These are phyloP conservation scores for Mycena pura DNA, from an alignment of 768 basidiomycete species.

Conservation along the genomic window DNA sequence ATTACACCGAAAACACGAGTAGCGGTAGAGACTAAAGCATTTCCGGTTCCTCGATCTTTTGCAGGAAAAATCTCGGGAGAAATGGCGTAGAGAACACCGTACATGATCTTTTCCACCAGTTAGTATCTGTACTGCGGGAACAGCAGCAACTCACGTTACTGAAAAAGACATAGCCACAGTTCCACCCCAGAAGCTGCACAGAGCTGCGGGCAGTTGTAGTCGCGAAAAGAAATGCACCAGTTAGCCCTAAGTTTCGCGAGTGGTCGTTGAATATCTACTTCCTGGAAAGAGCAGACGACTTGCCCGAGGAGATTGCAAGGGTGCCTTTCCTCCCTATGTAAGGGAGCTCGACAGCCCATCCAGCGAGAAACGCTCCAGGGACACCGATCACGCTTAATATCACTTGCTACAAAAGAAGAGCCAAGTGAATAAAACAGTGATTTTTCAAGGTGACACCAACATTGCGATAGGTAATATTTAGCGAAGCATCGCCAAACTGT, in stretches of 20 bases:
- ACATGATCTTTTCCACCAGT: slow-evolving; percentile 61
- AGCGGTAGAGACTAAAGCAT: slow-evolving; percentile 65
- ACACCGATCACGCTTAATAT: slow-evolving; percentile 73
- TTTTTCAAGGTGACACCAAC: slow-evolving; percentile 38
- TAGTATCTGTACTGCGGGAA: background rate
- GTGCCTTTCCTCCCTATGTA: slow-evolving; percentile 71
- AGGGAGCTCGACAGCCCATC: slow-evolving; percentile 72
- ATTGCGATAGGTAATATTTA: slow-evolving; percentile 78
- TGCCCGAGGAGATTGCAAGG: slow-evolving; percentile 66
- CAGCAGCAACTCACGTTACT: slow-evolving; percentile 53
- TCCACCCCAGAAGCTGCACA: slow-evolving; percentile 65
- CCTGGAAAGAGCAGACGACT: slow-evolving; percentile 37
- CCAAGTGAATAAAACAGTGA: background rate
- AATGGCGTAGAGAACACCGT: slow-evolving; percentile 74
- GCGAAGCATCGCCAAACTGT: slow-evolving; percentile 70
- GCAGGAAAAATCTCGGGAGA: slow-evolving; percentile 76
- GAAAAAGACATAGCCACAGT: slow-evolving; percentile 74
- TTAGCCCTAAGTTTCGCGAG: slow-evolving; percentile 63
- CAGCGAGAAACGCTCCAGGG: slow-evolving; percentile 75
- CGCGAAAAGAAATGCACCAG: slow-evolving; percentile 76
- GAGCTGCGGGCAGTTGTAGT: slow-evolving; percentile 75
- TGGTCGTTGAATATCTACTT: slow-evolving; percentile 50
- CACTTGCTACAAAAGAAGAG: slow-evolving; percentile 56
- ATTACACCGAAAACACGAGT: slow-evolving; percentile 73
- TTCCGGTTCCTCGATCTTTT: slow-evolving; percentile 77